Evolutionary conservation across 495 filamentous ascomycete species (phyloP).

Genomic region (Hyaloscypha variabilis): DNA sequence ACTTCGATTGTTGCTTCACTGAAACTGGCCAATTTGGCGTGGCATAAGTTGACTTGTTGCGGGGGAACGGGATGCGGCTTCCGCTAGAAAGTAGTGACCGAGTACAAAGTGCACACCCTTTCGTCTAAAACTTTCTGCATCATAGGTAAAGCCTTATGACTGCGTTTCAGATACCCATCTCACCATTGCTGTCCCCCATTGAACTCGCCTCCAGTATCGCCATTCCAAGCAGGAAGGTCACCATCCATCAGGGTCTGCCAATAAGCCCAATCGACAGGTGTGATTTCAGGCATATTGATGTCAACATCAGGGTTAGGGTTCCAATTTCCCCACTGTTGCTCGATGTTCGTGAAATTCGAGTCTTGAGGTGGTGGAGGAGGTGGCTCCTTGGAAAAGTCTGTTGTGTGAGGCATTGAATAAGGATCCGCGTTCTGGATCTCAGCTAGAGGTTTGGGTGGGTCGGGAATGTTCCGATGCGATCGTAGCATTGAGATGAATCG

Average conservation of each 20-base stretch:
- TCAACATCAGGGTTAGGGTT: slow-evolving; percentile 15
- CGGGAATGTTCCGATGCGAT: slow-evolving; percentile 24
- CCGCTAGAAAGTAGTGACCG: too few relatives aligned
- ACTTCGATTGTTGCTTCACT: too few relatives aligned
- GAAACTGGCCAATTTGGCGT: too few relatives aligned
- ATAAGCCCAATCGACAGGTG: slow-evolving; percentile 31
- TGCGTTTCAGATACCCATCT: not conserved
- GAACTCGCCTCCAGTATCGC: not conserved
- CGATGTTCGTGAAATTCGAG: slow-evolving; percentile 2
- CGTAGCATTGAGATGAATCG: slow-evolving; percentile 25
- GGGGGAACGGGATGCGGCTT: too few relatives aligned
- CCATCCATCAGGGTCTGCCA: slow-evolving; percentile 33
- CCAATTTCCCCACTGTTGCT: slow-evolving; percentile 13
- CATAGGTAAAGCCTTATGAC: not conserved
- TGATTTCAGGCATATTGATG: slow-evolving; percentile 27
- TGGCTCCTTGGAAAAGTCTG: not conserved
- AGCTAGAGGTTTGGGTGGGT: slow-evolving; percentile 5
- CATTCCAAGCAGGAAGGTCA: slow-evolving; percentile 23
- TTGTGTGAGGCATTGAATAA: not conserved
- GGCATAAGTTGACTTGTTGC: too few relatives aligned
- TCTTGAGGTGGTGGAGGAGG: not conserved
- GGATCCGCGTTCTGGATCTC: not conserved
- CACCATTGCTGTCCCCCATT: not conserved
- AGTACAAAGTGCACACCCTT: too few relatives aligned
- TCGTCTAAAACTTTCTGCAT: too few relatives aligned